Evolutionary conservation across 2,329 filamentous ascomycete genomes (phyloP).

Genomic region (Aureobasidium sp.): DNA sequence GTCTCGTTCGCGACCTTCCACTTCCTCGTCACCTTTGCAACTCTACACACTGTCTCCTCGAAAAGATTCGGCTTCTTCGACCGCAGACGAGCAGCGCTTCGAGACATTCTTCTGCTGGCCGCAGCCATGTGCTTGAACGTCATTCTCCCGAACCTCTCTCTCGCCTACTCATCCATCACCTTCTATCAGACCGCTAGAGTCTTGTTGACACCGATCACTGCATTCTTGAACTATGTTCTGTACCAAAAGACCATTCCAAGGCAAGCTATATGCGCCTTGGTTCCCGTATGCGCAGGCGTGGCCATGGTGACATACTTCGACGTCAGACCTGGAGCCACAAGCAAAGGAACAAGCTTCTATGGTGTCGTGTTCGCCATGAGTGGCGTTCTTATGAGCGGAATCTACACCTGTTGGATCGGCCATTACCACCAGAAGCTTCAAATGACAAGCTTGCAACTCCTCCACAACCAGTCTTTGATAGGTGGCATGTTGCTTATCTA

Average conservation of each 20-base stretch:
- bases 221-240: conserved; percentile 55
- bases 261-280: conserved; percentile 45
- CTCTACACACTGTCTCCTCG: conserved; percentile 53
- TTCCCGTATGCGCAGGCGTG: conserved; percentile 55
- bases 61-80: conserved; percentile 50
- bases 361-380: conserved; percentile 57
- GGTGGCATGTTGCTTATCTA: conserved; percentile 56
- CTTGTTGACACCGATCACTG: conserved; percentile 56
- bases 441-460: conserved; percentile 59
- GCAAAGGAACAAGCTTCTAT: conserved; percentile 47
- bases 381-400: conserved; percentile 55
- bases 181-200: conserved; percentile 64
- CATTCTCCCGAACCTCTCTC: conserved; percentile 58
- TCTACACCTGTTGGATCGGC: conserved; percentile 63
- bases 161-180: conserved; percentile 58
- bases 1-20: conserved; percentile 58
- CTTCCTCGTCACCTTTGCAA: conserved; percentile 57
- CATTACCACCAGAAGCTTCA: conserved; percentile 57
- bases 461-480: conserved; percentile 59
- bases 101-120: conserved; percentile 54
- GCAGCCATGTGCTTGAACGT: conserved; percentile 61
- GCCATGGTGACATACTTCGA: conserved; percentile 61
- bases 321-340: conserved; percentile 36
- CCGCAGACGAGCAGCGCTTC: conserved; percentile 46
- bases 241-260: conserved; percentile 49